Evolutionary conservation across 2,329 filamentous ascomycete species (phyloP), one percentile per base, ranked within the genome.

Genomic region (Fusarium mangiferae): DNA sequence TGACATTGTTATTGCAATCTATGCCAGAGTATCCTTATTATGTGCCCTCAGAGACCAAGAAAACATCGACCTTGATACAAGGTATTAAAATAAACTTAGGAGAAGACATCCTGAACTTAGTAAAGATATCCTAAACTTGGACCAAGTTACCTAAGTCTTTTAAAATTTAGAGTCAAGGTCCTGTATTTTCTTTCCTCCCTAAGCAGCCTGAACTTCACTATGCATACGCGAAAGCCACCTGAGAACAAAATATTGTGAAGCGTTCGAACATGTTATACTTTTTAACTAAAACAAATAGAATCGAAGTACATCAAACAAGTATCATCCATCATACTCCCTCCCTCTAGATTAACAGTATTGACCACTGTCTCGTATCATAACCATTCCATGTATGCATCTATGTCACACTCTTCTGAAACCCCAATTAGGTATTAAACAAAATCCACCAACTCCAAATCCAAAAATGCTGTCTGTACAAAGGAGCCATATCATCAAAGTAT

Each of bases 391-490:
- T 57, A 61, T 65, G 26, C 61, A 54, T 58, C 35, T 60, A 65
- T 77, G 45, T 62, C 54, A 57, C 60, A 36, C 39, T 45, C 39
- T 49, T 33, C 49, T 30, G 8, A 54, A 28, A 7, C 67, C 61
- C 35, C 33, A 48, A 73, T 75, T 73, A 73, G 65, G 45, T 73
- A 73, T 73, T 70, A 63, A 69, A 41, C 30, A 55, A 35, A 62
- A 75, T 56, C 60, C 39, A 52, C 46, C 69, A 75, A 67, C 69
- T 67, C 72, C 72, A 39, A 63, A 64, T 49, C 26, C 26, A 41
- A 72, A 62, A 62, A 70, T 70, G 52, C 59, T 54, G 52, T 54
- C 72, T 58, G 49, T 75, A 72, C 62, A 74, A 75, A 69, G 36
- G 72, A 58, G 61, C 48, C 42, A 51, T 57, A 49, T 63, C 71